Evolutionary conservation across 441 rosid species (phyloP), one percentile per base, ranked within the genome.

Genomic region (Omphalea diandra): DNA sequence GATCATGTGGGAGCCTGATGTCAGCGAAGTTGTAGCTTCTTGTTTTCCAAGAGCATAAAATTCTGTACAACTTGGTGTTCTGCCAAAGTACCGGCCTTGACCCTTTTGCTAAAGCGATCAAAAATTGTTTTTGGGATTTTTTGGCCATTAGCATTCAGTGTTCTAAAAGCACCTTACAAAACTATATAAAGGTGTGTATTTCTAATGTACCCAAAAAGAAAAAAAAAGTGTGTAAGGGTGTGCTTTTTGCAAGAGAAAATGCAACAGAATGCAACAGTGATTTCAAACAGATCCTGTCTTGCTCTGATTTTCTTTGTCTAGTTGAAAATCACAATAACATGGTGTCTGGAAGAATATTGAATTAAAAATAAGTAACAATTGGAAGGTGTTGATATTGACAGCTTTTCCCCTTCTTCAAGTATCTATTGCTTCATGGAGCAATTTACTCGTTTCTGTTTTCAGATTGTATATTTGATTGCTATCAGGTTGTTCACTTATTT

Each of bases 401-500:
- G 33, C 26, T 4, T 17, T 41, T 50, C 24, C 24, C 17, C 14
- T 47, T 46, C 36, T 15, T 35, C 7, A 33, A 38, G n/a, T 44
- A n/a, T 22, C 32, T 22, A 8, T n/a, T 57, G 38, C 8, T 10
- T 6, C 43, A 43, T 5, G 40, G 41, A 6, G 41, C 54, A 69
- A 56, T n/a, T 56, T 56, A 0, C 32, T 27, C 26, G 32, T 61
- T 63, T 43, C 7, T 50, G 15, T n/a, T 22, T n/a, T 14, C 50
- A 47, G 20, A 18, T 26, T 62, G 3, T 70, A n/a, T 11, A 36
- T 58, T 3, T 50, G 20, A n/a, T 35, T 57, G 47, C 33, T 36
- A 63, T 53, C 57, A 32, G 73, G 15, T 57, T 77, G 36, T 74
- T 80, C 24, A 62, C 22, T 47, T 53, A 3, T 17, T 63, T 22